Base-by-base conservation (phyloP, 129 eudicot species). In the Flaveria sonorensis region DNA sequence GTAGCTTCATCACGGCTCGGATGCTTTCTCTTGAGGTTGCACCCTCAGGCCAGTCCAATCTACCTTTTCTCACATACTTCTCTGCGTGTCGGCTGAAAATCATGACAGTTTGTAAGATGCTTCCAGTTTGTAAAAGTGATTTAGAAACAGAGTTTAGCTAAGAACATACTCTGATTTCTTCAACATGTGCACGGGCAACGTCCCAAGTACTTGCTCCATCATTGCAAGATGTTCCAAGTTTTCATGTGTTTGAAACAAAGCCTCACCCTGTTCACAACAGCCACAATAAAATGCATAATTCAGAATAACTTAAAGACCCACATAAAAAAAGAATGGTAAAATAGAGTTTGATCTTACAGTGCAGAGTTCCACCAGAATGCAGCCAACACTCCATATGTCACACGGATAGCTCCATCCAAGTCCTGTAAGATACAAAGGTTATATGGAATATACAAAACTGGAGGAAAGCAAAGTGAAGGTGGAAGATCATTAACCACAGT, bases 331-430 rank as follows among this genome's bases (percentile, higher is more conserved):
- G 7, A 18, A 63, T 3, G 1, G 9, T 20, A 32, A 10, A 60
- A 6, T 56, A n/a, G 56, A 42, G 48, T 1, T 79, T 15, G 61
- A 66, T 59, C 90, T 68, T 83, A 94, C 99, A 21, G 99, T 81
- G 84, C 99, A 94, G 19, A 94, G 93, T 67, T 94, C 99, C 20
- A 87, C 96, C 63, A 94, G 63, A 53, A 94, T 94, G 74, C 99
- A 94, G 45, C 99, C 99, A 15, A 91, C 96, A 72, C 99, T 94
- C 97, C 97, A 94, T 23, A 94, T 75, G 76, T 94, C 99, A 85
- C 99, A 94, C 7, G 96, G 96, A 40, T 89, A 94, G 47, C 89
- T 87, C 99, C 99, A 94, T 21, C 99, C 99, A 23, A 83, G 88
- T 20, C 98, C 98, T 94, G 81, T 19, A 2, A 6, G 50, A 61